These are phyloP conservation scores for Phytophthora melonis DNA, from an alignment of 352 stramenopile species.

Conservation along the genomic window DNA sequence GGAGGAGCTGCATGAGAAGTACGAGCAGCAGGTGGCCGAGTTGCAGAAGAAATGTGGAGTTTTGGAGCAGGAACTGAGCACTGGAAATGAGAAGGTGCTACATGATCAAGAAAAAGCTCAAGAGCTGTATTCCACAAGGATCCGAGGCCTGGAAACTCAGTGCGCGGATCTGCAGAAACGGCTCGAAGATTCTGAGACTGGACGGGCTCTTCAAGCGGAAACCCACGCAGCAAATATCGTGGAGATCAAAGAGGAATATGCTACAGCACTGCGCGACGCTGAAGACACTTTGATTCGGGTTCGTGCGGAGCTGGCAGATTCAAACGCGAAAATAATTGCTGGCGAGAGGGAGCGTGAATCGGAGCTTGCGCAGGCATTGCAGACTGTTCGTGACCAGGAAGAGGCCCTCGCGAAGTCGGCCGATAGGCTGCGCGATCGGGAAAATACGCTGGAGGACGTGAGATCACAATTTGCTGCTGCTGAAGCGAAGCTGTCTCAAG, in stretches of 20 bases:
- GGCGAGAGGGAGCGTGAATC: constrained; percentile 2
- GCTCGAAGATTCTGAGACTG: constrained; percentile 8
- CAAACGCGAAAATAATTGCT: background rate
- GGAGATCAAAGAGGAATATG: constrained; percentile 4
- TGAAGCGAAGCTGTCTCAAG: constrained; percentile 11
- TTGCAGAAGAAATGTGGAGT: constrained; percentile 21
- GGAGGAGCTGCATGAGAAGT: constrained; percentile 1
- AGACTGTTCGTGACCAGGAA: constrained; percentile 4
- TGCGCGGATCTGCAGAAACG: constrained; percentile 14
- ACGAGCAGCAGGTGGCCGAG: constrained; percentile 11
- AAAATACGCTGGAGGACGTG: constrained; percentile 5
- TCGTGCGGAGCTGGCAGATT: constrained; percentile 5
- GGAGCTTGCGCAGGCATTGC: constrained; percentile 2
- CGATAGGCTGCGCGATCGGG: background rate
- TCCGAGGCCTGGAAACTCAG: constrained; percentile 19
- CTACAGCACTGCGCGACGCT: background rate
- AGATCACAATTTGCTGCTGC: constrained; percentile 14
- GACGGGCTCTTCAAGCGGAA: constrained; percentile 10
- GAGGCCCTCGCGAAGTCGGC: background rate
- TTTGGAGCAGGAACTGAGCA: constrained; percentile 24
- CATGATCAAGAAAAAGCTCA: constrained; percentile 13
- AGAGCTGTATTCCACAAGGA: constrained; percentile 1
- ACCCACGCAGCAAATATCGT: constrained; percentile 1
- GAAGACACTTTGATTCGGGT: constrained; percentile 7
- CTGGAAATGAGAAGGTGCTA: constrained; percentile 19